phyloP scores from a whole-genome alignment of 139 green algal species.

The Chloropicon primus region DNA sequence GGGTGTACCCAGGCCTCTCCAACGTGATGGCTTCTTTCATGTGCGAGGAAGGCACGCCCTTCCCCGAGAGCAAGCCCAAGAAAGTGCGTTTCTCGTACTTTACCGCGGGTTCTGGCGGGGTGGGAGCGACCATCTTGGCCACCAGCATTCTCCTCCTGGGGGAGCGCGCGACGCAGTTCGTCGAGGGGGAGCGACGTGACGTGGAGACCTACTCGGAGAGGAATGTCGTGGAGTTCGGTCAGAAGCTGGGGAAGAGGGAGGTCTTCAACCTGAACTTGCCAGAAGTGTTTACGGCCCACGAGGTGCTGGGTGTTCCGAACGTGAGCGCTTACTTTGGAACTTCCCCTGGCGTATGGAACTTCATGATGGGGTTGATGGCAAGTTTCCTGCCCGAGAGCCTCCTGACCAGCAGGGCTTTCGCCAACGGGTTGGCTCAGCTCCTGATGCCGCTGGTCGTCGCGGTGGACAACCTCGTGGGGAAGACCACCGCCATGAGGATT shows the following conservation, averaged over 20 bases:
- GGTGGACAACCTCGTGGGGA: conserved; percentile 63
- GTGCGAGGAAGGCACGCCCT: conserved; percentile 28
- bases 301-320: conserved; percentile 45
- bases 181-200: background rate
- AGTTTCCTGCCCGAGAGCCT: conserved; percentile 42
- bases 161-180: background rate
- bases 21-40: conserved; percentile 92
- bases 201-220: conserved; percentile 27
- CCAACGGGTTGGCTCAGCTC: conserved; percentile 35
- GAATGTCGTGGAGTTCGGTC: conserved; percentile 2
- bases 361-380: conserved; percentile 69
- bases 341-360: conserved; percentile 81
- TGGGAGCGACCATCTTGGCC: conserved; percentile 83
- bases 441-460: conserved; percentile 49
- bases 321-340: conserved; percentile 90
- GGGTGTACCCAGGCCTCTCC: conserved; percentile 77
- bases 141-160: conserved; percentile 71
- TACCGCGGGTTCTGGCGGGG: conserved; percentile 68
- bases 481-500: conserved; percentile 34
- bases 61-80: background rate
- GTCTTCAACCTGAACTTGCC: conserved; percentile 19
- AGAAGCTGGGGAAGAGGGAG: background rate
- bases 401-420: conserved; percentile 30
- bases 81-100: conserved; percentile 14
- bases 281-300: conserved; percentile 19